Evolutionary conservation across 352 stramenopile genomes (phyloP).

Genomic region (Phytopythium boreale): DNA sequence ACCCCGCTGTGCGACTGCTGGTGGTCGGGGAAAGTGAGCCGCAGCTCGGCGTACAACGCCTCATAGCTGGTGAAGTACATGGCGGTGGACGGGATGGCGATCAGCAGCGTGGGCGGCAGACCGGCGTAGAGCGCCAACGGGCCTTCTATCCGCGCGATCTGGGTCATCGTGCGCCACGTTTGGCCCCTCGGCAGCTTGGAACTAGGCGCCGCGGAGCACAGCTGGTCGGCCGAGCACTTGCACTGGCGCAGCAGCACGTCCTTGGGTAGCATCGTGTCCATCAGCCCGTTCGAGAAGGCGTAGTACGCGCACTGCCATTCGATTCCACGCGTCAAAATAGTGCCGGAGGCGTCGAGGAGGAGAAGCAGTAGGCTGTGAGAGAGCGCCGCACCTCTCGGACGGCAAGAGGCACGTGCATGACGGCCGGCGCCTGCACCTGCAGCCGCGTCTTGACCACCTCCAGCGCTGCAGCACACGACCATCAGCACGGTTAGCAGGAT

Average conservation of each 20-base stretch:
- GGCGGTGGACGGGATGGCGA: slow-evolving; percentile 91
- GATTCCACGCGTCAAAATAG: background rate
- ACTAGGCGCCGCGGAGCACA: slow-evolving; percentile 20
- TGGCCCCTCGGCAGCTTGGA: slow-evolving; percentile 40
- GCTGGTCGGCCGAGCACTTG: slow-evolving; percentile 45
- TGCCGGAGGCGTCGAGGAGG: background rate
- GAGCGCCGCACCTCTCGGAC: slow-evolving; percentile 35
- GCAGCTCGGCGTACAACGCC: slow-evolving; percentile 40
- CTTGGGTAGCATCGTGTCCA: slow-evolving; percentile 80
- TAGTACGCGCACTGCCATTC: slow-evolving; percentile 58
- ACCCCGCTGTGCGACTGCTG: slow-evolving; percentile 24
- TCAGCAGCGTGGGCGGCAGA: slow-evolving; percentile 87
- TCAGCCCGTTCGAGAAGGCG: slow-evolving; percentile 77
- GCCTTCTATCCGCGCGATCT: slow-evolving; percentile 61
- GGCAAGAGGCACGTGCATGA: slow-evolving; percentile 42
- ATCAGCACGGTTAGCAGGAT: background rate
- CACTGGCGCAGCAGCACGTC: slow-evolving; percentile 47
- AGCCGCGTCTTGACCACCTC: slow-evolving; percentile 86
- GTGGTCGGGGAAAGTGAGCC: slow-evolving; percentile 27
- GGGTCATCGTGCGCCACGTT: slow-evolving; percentile 50
- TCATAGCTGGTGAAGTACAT: slow-evolving; percentile 95
- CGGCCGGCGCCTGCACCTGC: slow-evolving; percentile 66
- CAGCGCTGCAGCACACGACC: slow-evolving; percentile 37
- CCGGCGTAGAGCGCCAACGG: slow-evolving; percentile 74
- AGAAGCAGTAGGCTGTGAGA: background rate